phyloP scores from a whole-genome alignment of 257 asterid genomes.

The Solanum dulcamara region DNA sequence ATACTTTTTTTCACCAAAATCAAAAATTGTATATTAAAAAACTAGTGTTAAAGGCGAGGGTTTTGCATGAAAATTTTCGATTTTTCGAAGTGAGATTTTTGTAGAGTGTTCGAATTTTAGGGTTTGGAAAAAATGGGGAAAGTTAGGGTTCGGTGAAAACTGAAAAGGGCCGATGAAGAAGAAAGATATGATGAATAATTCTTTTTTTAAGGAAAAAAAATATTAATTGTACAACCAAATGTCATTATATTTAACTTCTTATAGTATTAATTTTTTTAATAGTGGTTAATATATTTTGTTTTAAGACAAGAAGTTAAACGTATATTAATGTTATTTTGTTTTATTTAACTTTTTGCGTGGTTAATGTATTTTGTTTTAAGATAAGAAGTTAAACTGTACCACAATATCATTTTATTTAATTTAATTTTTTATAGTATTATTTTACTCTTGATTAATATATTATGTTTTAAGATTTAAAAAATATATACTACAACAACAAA shows the following conservation, averaged over 20 bases:
- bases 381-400: background rate
- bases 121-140: background rate
- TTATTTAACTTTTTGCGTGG: background rate
- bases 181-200: background rate
- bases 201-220: background rate
- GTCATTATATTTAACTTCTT: background rate
- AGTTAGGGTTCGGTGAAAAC: background rate
- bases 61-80: background rate
- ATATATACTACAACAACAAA: too few species aligned
- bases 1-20: background rate
- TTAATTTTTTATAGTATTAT: background rate
- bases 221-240: background rate
- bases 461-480: background rate
- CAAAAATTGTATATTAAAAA: background rate
- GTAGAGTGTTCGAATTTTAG: background rate
- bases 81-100: background rate
- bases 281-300: background rate
- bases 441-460: background rate
- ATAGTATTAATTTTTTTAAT: background rate
- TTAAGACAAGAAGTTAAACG: background rate
- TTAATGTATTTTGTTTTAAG: background rate
- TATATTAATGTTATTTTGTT: background rate
- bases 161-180: background rate
- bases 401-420: background rate
- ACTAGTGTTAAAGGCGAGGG: background rate